Evolutionary conservation across 176 grass and related monocot genomes (phyloP), one percentile per base, ranked within the genome.

Genomic region (Areca catechu): DNA sequence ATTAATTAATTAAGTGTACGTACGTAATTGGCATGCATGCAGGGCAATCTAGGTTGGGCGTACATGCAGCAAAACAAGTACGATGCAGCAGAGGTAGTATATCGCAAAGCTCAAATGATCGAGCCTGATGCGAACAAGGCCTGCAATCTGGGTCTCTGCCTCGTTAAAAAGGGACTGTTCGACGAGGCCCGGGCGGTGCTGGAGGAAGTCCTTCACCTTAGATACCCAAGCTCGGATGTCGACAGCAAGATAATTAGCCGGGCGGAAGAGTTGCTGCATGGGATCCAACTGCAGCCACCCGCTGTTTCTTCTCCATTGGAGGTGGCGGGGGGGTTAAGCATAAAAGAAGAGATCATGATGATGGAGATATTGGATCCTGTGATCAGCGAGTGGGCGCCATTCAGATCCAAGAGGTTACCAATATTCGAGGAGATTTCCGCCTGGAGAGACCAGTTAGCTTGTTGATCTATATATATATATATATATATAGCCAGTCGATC

Each of bases 11-110:
- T n/a, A n/a, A n/a, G n/a, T n/a, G n/a, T n/a, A n/a, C n/a, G n/a
- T n/a, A n/a, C n/a, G n/a, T n/a, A n/a, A n/a, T n/a, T n/a, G n/a
- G n/a, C n/a, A n/a, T n/a, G n/a, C n/a, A n/a, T n/a, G n/a, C n/a
- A n/a, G 87, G 93, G 81, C 4, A 98, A 98, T 66, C 83, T 98
- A 65, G 93, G 93, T 7, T 98, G 93, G 84, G 87, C 87, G 43
- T 98, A 92, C 78, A 88, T 98, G 87, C 93, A 92, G 65, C 83
- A 85, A 75, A 78, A 71, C 53, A 85, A 92, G 61, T 98, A 78
- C 0, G 60, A 71, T 47, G 87, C 87, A 0, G 84, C 87, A 0
- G 93, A 98, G 71, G 47, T 82, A 61, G 93, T 92, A 15, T 92
- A 92, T 20, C 66, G 70, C 4, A 92, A 92, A 69, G 87, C 87